phyloP scores from a whole-genome alignment of 352 stramenopile genomes.

The Globisporangium rhizosaccharum region DNA sequence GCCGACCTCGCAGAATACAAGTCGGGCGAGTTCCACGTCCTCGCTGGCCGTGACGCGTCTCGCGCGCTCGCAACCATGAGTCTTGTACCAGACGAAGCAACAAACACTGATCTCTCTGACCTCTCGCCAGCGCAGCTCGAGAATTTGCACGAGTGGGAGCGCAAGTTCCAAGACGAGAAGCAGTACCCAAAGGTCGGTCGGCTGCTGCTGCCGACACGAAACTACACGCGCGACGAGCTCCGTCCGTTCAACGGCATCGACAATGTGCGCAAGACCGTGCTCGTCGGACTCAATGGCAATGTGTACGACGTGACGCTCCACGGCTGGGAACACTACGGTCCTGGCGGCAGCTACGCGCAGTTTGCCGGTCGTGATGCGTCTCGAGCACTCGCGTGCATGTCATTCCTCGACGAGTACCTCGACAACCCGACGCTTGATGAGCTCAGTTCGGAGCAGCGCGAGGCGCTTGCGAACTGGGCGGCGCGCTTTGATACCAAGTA shows the following conservation, averaged over 20 bases:
- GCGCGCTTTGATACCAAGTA: constrained; percentile 93
- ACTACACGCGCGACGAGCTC: constrained; percentile 64
- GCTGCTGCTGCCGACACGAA: constrained; percentile 45
- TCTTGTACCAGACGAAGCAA: constrained; percentile 71
- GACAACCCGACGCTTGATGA: constrained; percentile 77
- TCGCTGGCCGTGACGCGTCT: constrained; percentile 90
- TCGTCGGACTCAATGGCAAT: constrained; percentile 83
- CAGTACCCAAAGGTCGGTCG: constrained; percentile 88
- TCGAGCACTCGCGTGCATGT: constrained; percentile 92
- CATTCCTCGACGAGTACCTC: constrained; percentile 86
- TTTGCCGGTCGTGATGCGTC: constrained; percentile 94
- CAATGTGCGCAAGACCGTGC: constrained; percentile 68
- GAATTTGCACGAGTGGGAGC: constrained; percentile 67
- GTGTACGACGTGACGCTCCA: constrained; percentile 94
- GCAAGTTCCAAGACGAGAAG: constrained; percentile 83
- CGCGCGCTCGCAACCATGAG: constrained; percentile 83
- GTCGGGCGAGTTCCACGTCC: constrained; percentile 77
- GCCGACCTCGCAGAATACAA: constrained; percentile 87
- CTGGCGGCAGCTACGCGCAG: constrained; percentile 85
- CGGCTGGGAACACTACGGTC: constrained; percentile 88
- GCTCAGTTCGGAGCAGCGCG: constrained; percentile 81
- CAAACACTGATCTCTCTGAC: constrained; percentile 42
- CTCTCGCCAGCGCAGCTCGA: constrained; percentile 23
- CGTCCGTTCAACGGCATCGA: constrained; percentile 63
- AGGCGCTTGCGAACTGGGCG: constrained; percentile 91